phyloP scores from a whole-genome alignment of 257 asterid species.

The Solanum commersonii region DNA sequence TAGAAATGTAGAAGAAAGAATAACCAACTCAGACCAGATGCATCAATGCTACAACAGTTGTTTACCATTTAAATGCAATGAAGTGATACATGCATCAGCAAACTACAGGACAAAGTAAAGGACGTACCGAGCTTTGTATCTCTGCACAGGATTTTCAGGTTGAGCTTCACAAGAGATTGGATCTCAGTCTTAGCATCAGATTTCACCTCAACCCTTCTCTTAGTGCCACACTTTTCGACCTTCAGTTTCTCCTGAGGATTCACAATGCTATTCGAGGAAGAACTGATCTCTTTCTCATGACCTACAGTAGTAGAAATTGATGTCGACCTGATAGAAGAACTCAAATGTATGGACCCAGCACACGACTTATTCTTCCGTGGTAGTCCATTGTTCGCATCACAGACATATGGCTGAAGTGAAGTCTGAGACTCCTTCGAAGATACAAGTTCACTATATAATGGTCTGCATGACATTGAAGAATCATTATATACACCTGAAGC shows the following conservation, averaged over 20 bases:
- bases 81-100: neutral
- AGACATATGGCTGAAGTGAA: neutral
- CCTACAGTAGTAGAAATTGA: constrained; percentile 6
- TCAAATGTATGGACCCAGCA: constrained; percentile 3
- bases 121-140: constrained; percentile 49
- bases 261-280: constrained; percentile 20
- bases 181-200: constrained; percentile 60
- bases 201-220: constrained; percentile 12
- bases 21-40: neutral
- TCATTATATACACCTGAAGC: neutral
- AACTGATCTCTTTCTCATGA: constrained; percentile 9
- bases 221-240: constrained; percentile 13
- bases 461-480: neutral
- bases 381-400: neutral
- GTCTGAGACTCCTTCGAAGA: constrained; percentile 9
- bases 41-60: neutral
- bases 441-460: neutral
- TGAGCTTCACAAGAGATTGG: constrained; percentile 70
- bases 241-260: constrained; percentile 17
- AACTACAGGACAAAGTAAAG: neutral
- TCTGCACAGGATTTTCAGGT: constrained; percentile 43
- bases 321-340: constrained; percentile 13
- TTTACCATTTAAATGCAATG: neutral
- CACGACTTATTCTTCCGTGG: constrained; percentile 2
- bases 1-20: neutral